Base-by-base conservation (phyloP, 1,284 basidiomycete genomes). In the Heterobasidion irregulare region DNA sequence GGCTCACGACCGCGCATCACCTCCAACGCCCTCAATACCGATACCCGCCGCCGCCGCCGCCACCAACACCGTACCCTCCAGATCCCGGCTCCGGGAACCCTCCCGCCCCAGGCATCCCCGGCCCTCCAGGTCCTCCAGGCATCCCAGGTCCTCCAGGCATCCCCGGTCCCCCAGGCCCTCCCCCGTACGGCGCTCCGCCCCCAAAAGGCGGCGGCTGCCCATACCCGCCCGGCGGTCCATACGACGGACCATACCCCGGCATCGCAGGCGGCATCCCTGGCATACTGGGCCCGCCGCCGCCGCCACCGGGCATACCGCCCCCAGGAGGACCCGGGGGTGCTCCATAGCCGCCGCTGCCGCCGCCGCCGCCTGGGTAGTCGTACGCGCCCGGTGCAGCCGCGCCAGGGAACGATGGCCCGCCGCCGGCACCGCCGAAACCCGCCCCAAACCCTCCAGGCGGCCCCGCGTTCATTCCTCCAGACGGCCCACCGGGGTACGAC, bases 401-500 rank as follows among this genome's bases (percentile, higher is more conserved):
- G 12, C 52, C 59, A 10, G 53, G 47, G 48, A 52, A 58, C 15
- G 58, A 54, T n/a, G 60, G 47, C 19, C 15, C 54, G 36, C n/a
- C n/a, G n/a, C n/a, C n/a, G n/a, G n/a, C n/a, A n/a, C 46, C 54
- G 19, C n/a, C 52, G 47, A 16, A 58, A 43, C 19, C 47, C 46
- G 44, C 53, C 44, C 18, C 26, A 15, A 35, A 34, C 44, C n/a
- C 46, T 7, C 51, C 48, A 34, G 52, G n/a, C 45, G 56, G 41
- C n/a, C n/a, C n/a, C n/a, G n/a, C n/a, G n/a, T n/a, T n/a, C n/a
- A n/a, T n/a, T n/a, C n/a, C n/a, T n/a, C n/a, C n/a, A n/a, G n/a
- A n/a, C n/a, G n/a, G n/a, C n/a, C n/a, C n/a, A n/a, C 58, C 56
- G 1, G 57, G 56, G 48, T 57, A 58, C 9, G 53, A 54, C n/a